A percentile compares a stretch with the other conserved stretches of the same genome.
Evolutionary conservation across 768 basidiomycete species (phyloP).

Genomic region (Russula dissimulans): DNA sequence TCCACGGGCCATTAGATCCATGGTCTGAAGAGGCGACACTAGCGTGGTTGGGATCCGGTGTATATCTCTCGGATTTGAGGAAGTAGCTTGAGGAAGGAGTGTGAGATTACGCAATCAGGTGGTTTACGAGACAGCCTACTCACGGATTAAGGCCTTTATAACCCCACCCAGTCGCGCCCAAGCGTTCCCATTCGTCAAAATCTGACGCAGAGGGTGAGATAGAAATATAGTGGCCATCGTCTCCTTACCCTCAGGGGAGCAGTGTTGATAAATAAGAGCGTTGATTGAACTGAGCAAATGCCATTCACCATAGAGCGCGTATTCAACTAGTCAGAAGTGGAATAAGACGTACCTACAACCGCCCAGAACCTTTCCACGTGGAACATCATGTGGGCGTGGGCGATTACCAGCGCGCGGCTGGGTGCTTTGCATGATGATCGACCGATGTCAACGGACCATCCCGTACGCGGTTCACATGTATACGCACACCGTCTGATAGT

Average conservation of each 20-base stretch:
- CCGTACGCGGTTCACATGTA: background rate
- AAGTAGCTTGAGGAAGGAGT: slow-evolving; percentile 8
- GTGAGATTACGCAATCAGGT: background rate
- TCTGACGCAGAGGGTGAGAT: slow-evolving; percentile 2
- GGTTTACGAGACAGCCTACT: background rate
- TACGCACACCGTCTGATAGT: slow-evolving; percentile 11
- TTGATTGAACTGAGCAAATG: slow-evolving; percentile 9
- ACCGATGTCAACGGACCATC: background rate
- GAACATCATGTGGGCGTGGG: background rate
- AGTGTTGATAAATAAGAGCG: slow-evolving; percentile 15
- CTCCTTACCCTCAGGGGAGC: slow-evolving; percentile 11
- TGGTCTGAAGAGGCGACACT: slow-evolving; percentile 7
- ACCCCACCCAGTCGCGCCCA: slow-evolving; percentile 21
- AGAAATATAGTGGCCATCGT: background rate
- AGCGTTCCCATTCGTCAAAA: slow-evolving; percentile 20
- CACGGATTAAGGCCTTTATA: slow-evolving; percentile 20
- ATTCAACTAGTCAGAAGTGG: background rate
- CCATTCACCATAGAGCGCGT: background rate
- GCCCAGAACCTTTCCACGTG: slow-evolving; percentile 17
- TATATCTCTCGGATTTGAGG: slow-evolving; percentile 14
- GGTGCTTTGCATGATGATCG: background rate
- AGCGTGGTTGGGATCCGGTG: background rate
- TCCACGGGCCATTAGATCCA: slow-evolving; percentile 12
- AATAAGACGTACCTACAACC: slow-evolving; percentile 3
- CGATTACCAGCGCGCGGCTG: slow-evolving; percentile 9